These are phyloP conservation scores for Apiotrichum sp. DNA, from an alignment of 1,284 basidiomycete species.

Conservation along the genomic window DNA sequence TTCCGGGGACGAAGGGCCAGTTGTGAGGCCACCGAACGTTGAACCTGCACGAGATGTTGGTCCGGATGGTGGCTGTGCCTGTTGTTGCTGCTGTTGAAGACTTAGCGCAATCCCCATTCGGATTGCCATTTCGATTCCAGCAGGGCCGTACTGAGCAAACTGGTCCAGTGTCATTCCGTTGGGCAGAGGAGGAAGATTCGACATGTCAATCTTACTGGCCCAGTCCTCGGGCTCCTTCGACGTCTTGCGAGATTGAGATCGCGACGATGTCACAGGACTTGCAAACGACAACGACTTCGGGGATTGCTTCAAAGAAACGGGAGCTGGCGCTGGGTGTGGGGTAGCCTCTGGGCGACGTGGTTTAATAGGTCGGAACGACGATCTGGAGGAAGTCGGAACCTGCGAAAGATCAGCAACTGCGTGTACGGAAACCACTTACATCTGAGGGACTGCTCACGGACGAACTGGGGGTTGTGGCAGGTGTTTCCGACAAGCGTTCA, in stretches of 20 bases:
- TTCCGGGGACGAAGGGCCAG: constrained; percentile 7
- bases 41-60: constrained; percentile 3
- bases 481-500: constrained; percentile 19
- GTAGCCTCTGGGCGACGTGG: constrained; percentile 21
- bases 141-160: constrained; percentile 37
- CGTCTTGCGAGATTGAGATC: constrained; percentile 9
- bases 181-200: constrained; percentile 39
- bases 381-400: constrained; percentile 4
- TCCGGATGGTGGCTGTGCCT: not conserved
- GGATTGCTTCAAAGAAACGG: constrained; percentile 6
- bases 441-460: constrained; percentile 31
- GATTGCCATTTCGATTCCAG: constrained; percentile 47
- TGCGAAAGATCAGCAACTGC: not conserved
- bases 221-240: constrained; percentile 15
- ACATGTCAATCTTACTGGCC: constrained; percentile 6
- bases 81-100: not conserved
- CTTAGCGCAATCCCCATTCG: constrained; percentile 43
- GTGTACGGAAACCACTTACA: constrained; percentile 9
- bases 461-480: constrained; percentile 32
- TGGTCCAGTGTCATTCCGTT: constrained; percentile 41
- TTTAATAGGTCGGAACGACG: constrained; percentile 20
- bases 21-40: not conserved
- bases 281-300: constrained; percentile 5
- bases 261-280: not conserved
- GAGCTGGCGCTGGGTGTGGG: constrained; percentile 17